Conservation (phyloP, 768 basidiomycete genomes). For the Mycena galericulata region DNA sequence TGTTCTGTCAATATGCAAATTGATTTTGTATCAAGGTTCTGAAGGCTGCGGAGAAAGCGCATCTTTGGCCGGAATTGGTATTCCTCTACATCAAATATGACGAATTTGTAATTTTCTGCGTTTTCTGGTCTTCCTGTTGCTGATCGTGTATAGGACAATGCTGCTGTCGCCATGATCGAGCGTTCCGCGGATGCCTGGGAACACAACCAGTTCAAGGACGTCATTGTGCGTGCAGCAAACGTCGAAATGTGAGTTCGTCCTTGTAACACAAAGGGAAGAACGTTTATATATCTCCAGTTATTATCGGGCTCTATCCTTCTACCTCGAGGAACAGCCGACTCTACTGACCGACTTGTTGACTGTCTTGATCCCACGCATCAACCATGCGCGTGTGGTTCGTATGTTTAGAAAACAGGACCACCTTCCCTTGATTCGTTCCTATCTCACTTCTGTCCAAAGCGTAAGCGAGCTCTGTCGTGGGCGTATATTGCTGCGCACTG, state of each 20-base stretch:
- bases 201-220: conserved; percentile 99
- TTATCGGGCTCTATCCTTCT: conserved; percentile 95
- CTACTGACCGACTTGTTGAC: conserved; percentile 94
- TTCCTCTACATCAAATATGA: conserved; percentile 99
- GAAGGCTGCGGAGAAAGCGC: conserved; percentile 94
- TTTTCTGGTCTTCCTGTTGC: not conserved
- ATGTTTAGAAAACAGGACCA: conserved; percentile 97
- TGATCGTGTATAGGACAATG: conserved; percentile 78
- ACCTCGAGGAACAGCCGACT: conserved; percentile 93
- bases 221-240: conserved; percentile 95
- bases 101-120: conserved; percentile 73
- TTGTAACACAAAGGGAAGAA: not conserved
- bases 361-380: conserved; percentile 93
- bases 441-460: conserved; percentile 97
- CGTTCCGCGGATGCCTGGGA: conserved; percentile 99
- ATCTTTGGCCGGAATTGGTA: conserved; percentile 98
- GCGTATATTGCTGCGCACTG: not conserved
- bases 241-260: conserved; percentile 84
- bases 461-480: conserved; percentile 56
- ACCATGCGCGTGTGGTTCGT: conserved; percentile 94
- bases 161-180: conserved; percentile 98
- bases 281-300: conserved; percentile 63
- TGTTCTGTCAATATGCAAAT: not conserved
- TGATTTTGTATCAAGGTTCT: conserved; percentile 69
- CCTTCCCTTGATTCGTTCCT: conserved; percentile 94